phyloP scores from a whole-genome alignment of 768 basidiomycete species.

The Rhizopogon vulgaris region DNA sequence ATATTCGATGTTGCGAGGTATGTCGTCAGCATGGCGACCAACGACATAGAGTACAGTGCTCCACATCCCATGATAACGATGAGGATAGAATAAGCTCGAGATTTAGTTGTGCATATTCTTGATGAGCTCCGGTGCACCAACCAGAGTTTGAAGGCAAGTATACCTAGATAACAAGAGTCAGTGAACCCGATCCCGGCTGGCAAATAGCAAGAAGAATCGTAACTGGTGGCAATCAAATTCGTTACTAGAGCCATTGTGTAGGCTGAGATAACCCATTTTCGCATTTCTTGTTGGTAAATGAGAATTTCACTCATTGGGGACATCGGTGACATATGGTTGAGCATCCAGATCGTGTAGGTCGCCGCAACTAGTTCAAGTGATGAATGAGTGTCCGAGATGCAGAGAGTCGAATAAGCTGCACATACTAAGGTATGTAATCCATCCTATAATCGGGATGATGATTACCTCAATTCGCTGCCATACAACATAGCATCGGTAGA shows the following conservation, averaged over 20 bases:
- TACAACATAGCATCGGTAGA: conserved; percentile 7
- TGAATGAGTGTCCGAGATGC: neutral
- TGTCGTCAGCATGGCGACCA: too few species aligned
- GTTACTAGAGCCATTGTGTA: conserved; percentile 7
- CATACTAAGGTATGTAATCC: neutral
- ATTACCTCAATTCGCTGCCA: conserved; percentile 1
- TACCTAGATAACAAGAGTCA: neutral
- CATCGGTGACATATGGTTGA: neutral
- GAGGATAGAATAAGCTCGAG: too few species aligned
- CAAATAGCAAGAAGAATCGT: neutral
- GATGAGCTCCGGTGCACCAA: too few species aligned
- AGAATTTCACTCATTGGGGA: neutral
- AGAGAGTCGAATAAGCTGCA: neutral
- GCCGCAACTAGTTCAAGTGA: conserved; percentile 1
- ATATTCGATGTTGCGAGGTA: neutral
- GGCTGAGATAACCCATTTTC: conserved; percentile 8
- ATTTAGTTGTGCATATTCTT: too few species aligned
- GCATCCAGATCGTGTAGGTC: neutral
- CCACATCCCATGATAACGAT: too few species aligned
- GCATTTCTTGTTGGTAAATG: conserved; percentile 5
- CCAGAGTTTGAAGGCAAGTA: too few species aligned
- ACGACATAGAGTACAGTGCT: too few species aligned
- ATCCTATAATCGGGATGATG: neutral
- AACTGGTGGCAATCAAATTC: conserved; percentile 9
- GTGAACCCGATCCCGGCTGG: neutral